Evolutionary conservation across 805 yeast species (phyloP), one percentile per base, ranked within the genome.

Genomic region (Sugiyamaella chiloensis): DNA sequence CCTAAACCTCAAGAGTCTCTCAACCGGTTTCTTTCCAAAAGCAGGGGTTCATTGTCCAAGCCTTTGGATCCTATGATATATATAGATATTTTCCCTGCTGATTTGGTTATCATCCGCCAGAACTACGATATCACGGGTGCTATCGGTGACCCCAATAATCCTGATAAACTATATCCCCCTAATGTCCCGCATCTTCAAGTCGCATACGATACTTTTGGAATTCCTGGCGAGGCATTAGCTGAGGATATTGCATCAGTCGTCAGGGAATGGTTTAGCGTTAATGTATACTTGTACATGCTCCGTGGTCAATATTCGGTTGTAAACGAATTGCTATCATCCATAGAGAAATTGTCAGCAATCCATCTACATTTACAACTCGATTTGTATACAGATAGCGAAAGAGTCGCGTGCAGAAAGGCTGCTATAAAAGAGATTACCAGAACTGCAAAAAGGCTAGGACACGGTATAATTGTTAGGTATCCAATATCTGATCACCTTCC

Each of bases 401-500:
- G 54, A 27, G 42, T 52, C 12, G 53, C 50, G 20, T 60, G 63
- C 23, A 44, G 64, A 31, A 59, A 57, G 42, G 47, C 51, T 40
- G 63, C 66, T 8, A 57, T 64, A 9, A 62, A 65, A 65, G 55
- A 48, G 24, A 56, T 65, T 24, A 55, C 59, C 26, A 50, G 61
- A 37, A 61, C 61, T 35, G 54, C 57, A 46, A 64, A 63, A 48
- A 52, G 63, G 24, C 55, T 65, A 24, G 55, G 60, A 16, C 59
- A 64, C 37, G 64, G 64, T 21, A 55, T 63, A 40, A 54, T 64
- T 17, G 67, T 64, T 7, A 55, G 67, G 24, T 60, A 60, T 17
- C 56, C 57, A 6, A 34, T 29, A 14, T 52, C 64, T 11, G 67
- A 66, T 32, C 56, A 54, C 26, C 48, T 64, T 27, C 81, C 89